Evolutionary conservation across 208 protist genomes (phyloP).

Genomic region (Wallacemonas sp.): DNA sequence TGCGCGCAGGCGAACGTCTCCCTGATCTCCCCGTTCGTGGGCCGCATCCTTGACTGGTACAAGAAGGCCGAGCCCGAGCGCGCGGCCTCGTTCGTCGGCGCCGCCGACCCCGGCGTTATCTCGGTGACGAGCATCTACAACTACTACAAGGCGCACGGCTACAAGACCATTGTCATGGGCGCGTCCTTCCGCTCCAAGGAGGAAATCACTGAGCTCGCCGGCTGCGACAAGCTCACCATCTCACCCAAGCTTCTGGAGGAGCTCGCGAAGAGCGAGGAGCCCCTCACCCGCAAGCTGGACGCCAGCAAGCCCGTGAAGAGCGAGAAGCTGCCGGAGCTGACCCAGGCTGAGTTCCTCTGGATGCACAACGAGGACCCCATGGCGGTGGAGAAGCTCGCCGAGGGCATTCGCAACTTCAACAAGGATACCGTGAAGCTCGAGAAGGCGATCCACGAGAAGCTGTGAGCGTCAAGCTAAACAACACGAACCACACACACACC

Average conservation of each 20-base stretch:
- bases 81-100: conserved; percentile 61
- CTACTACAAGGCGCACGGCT: conserved; percentile 98
- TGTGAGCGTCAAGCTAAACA: conserved; percentile 29
- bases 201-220: conserved; percentile 94
- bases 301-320: conserved; percentile 28
- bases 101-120: conserved; percentile 94
- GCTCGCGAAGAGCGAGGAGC: conserved; percentile 57
- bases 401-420: conserved; percentile 97
- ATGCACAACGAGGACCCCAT: conserved; percentile 93
- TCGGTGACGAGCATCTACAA: conserved; percentile 96
- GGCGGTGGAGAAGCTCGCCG: conserved; percentile 97
- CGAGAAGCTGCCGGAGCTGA: conserved; percentile 67
- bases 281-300: conserved; percentile 67
- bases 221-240: conserved; percentile 98
- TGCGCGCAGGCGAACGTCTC: conserved; percentile 95
- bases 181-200: conserved; percentile 96
- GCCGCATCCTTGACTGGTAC: conserved; percentile 98
- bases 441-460: conserved; percentile 55
- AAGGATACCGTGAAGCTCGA: conserved; percentile 93
- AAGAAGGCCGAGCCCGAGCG: conserved; percentile 69
- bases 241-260: conserved; percentile 94
- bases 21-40: conserved; percentile 97
- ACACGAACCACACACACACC: conserved; percentile 6
- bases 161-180: conserved; percentile 98
- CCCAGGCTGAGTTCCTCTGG: conserved; percentile 73